phyloP scores from a whole-genome alignment of 208 protist species.

The Crithidia thermophila region DNA sequence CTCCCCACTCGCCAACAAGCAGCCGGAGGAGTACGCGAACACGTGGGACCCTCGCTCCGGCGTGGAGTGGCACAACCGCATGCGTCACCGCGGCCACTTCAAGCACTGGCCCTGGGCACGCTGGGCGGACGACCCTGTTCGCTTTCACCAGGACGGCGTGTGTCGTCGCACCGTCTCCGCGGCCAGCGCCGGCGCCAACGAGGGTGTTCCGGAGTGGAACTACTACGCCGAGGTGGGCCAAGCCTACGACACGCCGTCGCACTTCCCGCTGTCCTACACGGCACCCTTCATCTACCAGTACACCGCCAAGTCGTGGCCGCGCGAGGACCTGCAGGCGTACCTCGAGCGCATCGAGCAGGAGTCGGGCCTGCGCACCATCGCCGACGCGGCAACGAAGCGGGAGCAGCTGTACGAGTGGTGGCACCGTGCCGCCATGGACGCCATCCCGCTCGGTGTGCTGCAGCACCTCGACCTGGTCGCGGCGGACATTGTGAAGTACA shows the following conservation, averaged over 20 bases:
- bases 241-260: conserved; percentile 63
- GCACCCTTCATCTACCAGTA: conserved; percentile 80
- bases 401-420: conserved; percentile 31
- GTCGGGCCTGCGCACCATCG: conserved; percentile 55
- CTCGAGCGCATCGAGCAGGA: conserved; percentile 53
- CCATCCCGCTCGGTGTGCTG: conserved; percentile 55
- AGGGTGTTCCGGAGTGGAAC: conserved; percentile 73
- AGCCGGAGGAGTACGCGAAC: conserved; percentile 77
- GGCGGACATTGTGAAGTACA: conserved; percentile 58
- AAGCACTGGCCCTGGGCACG: conserved; percentile 78
- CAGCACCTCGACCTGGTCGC: conserved; percentile 67
- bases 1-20: conserved; percentile 69
- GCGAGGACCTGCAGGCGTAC: conserved; percentile 40
- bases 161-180: conserved; percentile 58
- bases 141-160: conserved; percentile 52
- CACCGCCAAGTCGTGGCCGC: conserved; percentile 61
- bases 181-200: conserved; percentile 32
- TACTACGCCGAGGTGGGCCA: conserved; percentile 77
- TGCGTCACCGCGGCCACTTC: conserved; percentile 67
- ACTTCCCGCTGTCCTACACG: conserved; percentile 73
- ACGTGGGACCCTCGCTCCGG: conserved; percentile 73
- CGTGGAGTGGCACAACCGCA: conserved; percentile 80
- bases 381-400: conserved; percentile 30
- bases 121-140: conserved; percentile 77
- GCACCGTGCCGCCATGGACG: conserved; percentile 18